These are phyloP conservation scores for Penicillium turbatum DNA, from an alignment of 495 filamentous ascomycete genomes.

Conservation along the genomic window DNA sequence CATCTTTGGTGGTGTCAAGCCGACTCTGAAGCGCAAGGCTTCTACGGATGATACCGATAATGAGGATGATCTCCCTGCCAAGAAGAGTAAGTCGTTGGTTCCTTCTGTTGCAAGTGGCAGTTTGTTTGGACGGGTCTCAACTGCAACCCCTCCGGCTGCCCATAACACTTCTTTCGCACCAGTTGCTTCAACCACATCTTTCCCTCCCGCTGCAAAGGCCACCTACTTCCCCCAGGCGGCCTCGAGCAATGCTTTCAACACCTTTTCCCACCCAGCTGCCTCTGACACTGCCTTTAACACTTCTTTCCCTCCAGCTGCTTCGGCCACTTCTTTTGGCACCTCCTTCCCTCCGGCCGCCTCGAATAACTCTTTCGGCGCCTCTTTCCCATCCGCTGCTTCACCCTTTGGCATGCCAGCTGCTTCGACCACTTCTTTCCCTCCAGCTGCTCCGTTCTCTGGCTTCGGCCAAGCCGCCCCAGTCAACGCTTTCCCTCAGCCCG, in stretches of 20 bases:
- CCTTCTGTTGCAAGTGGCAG: constrained; percentile 40
- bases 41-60: constrained; percentile 25
- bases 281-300: too few relatives aligned
- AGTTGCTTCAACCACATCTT: too few relatives aligned
- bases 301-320: constrained; percentile 1
- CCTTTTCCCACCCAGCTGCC: too few relatives aligned
- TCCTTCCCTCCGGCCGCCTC: constrained; percentile 15
- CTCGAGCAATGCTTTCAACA: too few relatives aligned
- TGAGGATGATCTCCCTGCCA: constrained; percentile 22
- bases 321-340: too few relatives aligned
- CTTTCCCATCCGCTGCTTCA: neutral
- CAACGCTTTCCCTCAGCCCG: neutral
- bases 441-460: constrained; percentile 42
- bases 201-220: too few relatives aligned
- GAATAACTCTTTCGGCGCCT: neutral
- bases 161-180: constrained; percentile 15
- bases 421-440: constrained; percentile 36
- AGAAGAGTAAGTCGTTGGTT: constrained; percentile 24
- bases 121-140: constrained; percentile 56
- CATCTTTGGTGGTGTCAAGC: constrained; percentile 56
- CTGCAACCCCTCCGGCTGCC: constrained; percentile 19
- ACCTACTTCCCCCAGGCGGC: too few relatives aligned
- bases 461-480: constrained; percentile 40
- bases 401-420: constrained; percentile 20
- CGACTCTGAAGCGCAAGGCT: constrained; percentile 16